These are phyloP conservation scores for Vitis hybrid DNA, from an alignment of 177 flowering plant genomes.

Conservation along the genomic window DNA sequence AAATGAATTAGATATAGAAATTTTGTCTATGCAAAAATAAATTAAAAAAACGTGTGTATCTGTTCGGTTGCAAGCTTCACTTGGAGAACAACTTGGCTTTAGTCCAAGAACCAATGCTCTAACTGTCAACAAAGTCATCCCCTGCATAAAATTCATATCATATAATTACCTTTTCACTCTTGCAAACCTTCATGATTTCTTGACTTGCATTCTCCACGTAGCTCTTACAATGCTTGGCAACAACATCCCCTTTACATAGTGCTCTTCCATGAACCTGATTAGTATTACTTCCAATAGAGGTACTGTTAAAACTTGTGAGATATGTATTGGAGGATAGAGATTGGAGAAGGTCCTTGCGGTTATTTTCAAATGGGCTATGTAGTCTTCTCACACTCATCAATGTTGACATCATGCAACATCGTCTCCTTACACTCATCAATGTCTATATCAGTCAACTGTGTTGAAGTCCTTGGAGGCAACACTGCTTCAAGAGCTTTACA, in stretches of 20 bases:
- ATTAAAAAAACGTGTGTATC: no score
- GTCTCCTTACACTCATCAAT: conserved; percentile 95
- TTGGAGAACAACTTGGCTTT: no score
- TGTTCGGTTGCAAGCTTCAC: no score
- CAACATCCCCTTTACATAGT: conserved; percentile 26
- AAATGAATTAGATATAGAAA: no score
- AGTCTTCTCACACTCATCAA: conserved; percentile 42
- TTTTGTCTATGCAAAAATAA: no score
- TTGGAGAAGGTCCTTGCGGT: conserved; percentile 19
- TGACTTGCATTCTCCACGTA: conserved; percentile 17
- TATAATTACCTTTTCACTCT: conserved; percentile 17
- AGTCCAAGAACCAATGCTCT: no score
- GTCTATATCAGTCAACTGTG: conserved; percentile 77
- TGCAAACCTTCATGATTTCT: conserved; percentile 16
- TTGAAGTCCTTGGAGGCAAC: conserved; percentile 57
- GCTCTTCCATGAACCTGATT: conserved; percentile 21
- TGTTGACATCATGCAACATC: conserved; percentile 84
- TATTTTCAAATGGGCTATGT: conserved; percentile 15
- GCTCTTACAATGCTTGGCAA: conserved; percentile 9
- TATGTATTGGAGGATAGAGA: conserved; percentile 5
- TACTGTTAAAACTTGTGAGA: conserved; percentile 16
- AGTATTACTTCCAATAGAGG: conserved; percentile 2
- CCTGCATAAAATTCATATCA: conserved; percentile 18
- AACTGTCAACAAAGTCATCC: no score
- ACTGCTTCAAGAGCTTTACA: conserved; percentile 62